Evolutionary conservation across 257 asterid species (phyloP).

Genomic region (Solanum boliviense): DNA sequence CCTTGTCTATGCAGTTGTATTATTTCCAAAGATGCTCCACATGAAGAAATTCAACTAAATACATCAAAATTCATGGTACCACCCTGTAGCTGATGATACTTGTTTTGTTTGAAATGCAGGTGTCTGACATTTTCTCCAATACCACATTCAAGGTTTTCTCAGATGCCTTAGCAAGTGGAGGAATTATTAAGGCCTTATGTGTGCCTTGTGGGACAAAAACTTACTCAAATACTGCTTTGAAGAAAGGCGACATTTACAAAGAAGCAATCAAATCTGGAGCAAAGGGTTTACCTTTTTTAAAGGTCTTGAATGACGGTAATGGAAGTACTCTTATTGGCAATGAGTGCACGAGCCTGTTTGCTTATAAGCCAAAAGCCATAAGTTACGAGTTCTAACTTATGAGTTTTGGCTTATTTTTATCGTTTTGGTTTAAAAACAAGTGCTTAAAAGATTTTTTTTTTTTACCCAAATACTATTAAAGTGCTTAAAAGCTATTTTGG

Average conservation of each 20-base stretch:
- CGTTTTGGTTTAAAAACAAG: background rate
- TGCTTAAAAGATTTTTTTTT: background rate
- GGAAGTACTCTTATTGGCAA: background rate
- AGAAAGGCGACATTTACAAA: conserved; percentile 77
- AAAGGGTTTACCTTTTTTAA: conserved; percentile 87
- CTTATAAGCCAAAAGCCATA: background rate
- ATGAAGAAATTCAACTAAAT: background rate
- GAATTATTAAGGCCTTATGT: conserved; percentile 62
- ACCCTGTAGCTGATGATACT: background rate
- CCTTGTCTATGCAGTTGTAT: background rate
- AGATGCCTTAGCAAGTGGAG: conserved; percentile 56
- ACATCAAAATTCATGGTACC: background rate
- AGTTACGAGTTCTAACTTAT: background rate
- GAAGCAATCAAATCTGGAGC: conserved; percentile 93
- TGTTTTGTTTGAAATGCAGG: conserved; percentile 35
- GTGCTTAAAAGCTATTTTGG: background rate
- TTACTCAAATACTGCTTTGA: conserved; percentile 82
- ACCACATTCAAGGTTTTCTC: conserved; percentile 85
- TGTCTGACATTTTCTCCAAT: conserved; percentile 53
- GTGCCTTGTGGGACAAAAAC: conserved; percentile 71
- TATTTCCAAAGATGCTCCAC: background rate
- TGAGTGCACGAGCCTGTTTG: background rate
- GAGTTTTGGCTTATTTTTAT: background rate
- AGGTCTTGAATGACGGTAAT: conserved; percentile 74
- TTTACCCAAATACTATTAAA: background rate